Conservation (phyloP, 768 basidiomycete genomes). For the Lentinus brumalis region DNA sequence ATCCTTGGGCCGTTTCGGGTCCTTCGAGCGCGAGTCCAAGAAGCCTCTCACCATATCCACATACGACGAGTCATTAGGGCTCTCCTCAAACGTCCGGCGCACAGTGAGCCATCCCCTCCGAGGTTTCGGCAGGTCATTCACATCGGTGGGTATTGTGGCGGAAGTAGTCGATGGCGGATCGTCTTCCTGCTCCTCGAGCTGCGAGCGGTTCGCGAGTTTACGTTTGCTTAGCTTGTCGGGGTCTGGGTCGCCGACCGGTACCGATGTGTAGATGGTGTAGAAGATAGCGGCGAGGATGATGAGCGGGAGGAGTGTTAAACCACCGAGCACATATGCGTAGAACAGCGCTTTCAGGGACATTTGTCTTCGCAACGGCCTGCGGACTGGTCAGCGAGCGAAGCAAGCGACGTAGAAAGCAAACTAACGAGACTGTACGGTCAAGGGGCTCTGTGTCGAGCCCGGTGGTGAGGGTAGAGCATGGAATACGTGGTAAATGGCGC, state of each 20-base stretch:
- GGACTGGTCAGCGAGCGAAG: neutral
- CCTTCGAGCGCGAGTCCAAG: conserved; percentile 79
- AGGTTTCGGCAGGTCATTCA: conserved; percentile 61
- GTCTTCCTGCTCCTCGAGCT: conserved; percentile 29
- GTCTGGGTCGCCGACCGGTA: conserved; percentile 68
- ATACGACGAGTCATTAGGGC: conserved; percentile 63
- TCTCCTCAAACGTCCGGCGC: conserved; percentile 76
- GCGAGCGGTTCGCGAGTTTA: conserved; percentile 24
- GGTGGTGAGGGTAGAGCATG: conserved; percentile 16
- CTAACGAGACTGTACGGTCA: conserved; percentile 9
- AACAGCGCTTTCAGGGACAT: conserved; percentile 75
- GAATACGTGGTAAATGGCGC: conserved; percentile 21
- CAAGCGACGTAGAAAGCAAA: neutral
- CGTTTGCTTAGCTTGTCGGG: conserved; percentile 33
- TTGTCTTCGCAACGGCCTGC: conserved; percentile 14
- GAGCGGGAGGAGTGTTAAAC: conserved; percentile 87
- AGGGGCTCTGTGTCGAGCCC: conserved; percentile 15
- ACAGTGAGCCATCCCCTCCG: conserved; percentile 85
- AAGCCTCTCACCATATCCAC: conserved; percentile 80
- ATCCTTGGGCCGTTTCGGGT: conserved; percentile 88
- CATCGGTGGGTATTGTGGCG: conserved; percentile 30
- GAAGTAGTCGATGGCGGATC: conserved; percentile 34
- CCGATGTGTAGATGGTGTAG: conserved; percentile 78
- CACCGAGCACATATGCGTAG: conserved; percentile 88
- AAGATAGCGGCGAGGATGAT: conserved; percentile 58